Evolutionary conservation across 1,284 basidiomycete species (phyloP).

Genomic region (Inonotus hispidus): DNA sequence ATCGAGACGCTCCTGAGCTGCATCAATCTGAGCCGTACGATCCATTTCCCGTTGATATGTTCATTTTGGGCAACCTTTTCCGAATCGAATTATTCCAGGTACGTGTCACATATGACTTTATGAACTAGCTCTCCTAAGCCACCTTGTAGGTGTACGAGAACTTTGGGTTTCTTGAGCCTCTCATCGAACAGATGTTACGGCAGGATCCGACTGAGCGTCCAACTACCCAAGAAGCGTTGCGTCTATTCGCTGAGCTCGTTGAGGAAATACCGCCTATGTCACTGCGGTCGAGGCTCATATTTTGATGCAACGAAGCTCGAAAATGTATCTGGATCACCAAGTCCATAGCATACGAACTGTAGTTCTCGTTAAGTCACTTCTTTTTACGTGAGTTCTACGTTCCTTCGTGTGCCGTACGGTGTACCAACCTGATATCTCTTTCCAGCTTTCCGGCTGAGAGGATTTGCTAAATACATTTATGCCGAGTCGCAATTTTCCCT

Average conservation of each 20-base stretch:
- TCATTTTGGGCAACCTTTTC: slow-evolving; percentile 15
- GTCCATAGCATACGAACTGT: too few relatives aligned
- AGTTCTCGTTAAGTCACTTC: neutral
- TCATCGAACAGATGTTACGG: slow-evolving; percentile 15
- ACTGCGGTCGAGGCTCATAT: neutral
- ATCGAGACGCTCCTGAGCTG: slow-evolving; percentile 10
- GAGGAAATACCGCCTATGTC: neutral
- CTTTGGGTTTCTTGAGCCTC: slow-evolving; percentile 15
- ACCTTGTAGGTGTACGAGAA: slow-evolving; percentile 11
- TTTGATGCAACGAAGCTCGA: neutral
- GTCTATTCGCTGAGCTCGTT: neutral
- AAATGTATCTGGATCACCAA: neutral
- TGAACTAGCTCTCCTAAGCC: neutral
- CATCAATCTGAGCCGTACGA: neutral
- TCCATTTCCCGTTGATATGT: slow-evolving; percentile 15
- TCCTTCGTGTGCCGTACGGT: too few relatives aligned
- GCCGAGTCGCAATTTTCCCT: too few relatives aligned
- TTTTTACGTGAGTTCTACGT: too few relatives aligned
- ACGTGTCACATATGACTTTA: neutral
- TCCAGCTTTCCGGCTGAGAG: too few relatives aligned
- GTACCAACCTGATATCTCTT: too few relatives aligned
- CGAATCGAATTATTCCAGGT: neutral
- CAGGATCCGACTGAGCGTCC: slow-evolving; percentile 8
- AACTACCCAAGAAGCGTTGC: neutral
- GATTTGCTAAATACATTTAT: too few relatives aligned